Evolutionary conservation across 805 yeast species (phyloP).

Genomic region (Candida sakaeoensis): DNA sequence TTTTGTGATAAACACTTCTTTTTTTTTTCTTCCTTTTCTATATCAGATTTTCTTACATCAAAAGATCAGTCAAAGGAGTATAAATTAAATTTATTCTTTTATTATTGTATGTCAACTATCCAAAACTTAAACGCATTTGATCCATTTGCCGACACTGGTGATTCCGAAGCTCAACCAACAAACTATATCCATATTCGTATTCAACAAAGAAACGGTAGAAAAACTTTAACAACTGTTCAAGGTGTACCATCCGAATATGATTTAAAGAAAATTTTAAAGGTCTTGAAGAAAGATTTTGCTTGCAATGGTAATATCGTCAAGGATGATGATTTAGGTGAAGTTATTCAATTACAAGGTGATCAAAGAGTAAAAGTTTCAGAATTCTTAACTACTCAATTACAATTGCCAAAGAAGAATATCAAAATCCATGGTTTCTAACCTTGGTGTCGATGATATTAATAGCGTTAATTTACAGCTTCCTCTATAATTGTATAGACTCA

Average conservation of each 20-base stretch:
- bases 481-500: conserved; percentile 1
- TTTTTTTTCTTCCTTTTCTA: too few species aligned
- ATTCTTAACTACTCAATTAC: conserved; percentile 81
- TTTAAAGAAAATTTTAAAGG: conserved; percentile 87
- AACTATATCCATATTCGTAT: conserved; percentile 97
- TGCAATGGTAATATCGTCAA: conserved; percentile 98
- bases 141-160: conserved; percentile 99
- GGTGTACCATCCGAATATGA: conserved; percentile 96
- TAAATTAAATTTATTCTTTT: neutral
- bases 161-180: conserved; percentile 94
- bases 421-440: conserved; percentile 92
- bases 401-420: conserved; percentile 91
- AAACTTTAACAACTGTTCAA: conserved; percentile 96
- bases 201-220: conserved; percentile 99
- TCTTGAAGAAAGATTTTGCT: conserved; percentile 95
- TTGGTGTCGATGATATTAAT: neutral
- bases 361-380: conserved; percentile 96
- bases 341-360: conserved; percentile 97
- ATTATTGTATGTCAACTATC: conserved; percentile 73
- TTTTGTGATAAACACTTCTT: neutral
- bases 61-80: conserved; percentile 1
- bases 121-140: conserved; percentile 86
- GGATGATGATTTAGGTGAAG: conserved; percentile 94
- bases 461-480: neutral
- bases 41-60: neutral